Evolutionary conservation across 2,329 filamentous ascomycete species (phyloP), one percentile per base, ranked within the genome.

Genomic region (Fusarium penzigii): DNA sequence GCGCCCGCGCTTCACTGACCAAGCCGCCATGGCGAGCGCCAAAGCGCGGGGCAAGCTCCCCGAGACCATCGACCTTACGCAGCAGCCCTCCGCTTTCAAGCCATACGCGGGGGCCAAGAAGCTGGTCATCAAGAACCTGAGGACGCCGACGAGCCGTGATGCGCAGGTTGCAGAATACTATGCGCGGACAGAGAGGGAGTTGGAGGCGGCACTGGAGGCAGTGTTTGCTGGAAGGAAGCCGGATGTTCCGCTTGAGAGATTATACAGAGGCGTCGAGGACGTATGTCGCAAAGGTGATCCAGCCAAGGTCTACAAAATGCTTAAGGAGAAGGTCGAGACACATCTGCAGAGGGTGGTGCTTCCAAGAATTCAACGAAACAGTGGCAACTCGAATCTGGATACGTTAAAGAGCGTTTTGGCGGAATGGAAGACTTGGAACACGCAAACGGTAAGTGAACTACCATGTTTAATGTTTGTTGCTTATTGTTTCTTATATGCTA

Each of bases 81-180:
- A 64, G 52, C 59, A 55, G 20, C 66, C 70, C 17, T 69, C 72
- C 34, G 72, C 75, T 46, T 90, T 92, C 67, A 89, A 88, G 61
- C 86, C 90, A 12, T 85, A 90, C 64, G 78, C 81, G 11, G 92
- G 91, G 32, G 86, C 90, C 17, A 92, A 88, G 78, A 92, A 88
- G 72, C 82, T 99, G 42, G 83, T 93, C n/a, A 90, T 99, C 64
- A 96, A 96, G 81, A 97, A 97, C 69, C 81, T 97, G 58, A 85
- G 88, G 53, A 80, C 82, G 1, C 79, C 79, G 16, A 74, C 81
- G n/a, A 79, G 81, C 52, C 68, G 72, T 39, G 66, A 74, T 47
- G 78, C 82, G 49, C 84, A 91, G 62, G 82, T 89, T 17, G 85
- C 89, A 56, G 80, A 84, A 57, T 97, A 96, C 75, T 90, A 96